Percentiles rank a stretch among this genome's conserved stretches.
These are phyloP conservation scores for Eutrema salsugineum DNA, from an alignment of 441 rosid genomes.

Conservation along the genomic window DNA sequence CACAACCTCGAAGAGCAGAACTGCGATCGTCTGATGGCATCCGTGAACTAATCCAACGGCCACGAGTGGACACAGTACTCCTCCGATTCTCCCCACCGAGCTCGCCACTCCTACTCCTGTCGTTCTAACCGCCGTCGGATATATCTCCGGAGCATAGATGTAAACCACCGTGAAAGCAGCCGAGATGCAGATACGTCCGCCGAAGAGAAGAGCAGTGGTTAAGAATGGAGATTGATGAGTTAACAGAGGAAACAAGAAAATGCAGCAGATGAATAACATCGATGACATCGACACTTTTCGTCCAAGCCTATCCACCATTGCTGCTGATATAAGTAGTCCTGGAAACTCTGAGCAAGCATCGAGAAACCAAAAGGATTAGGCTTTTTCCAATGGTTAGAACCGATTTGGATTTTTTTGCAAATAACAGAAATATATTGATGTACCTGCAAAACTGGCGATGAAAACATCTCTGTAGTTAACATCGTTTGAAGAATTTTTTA, in stretches of 20 bases:
- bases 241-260: constrained; percentile 70
- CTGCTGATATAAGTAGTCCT: constrained; percentile 70
- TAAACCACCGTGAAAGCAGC: constrained; percentile 70
- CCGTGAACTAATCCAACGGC: constrained; percentile 83
- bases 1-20: constrained; percentile 60
- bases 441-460: constrained; percentile 86
- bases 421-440: not conserved
- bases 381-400: not conserved
- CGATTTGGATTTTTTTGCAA: not conserved
- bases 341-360: constrained; percentile 53
- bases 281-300: constrained; percentile 77
- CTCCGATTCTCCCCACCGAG: constrained; percentile 89
- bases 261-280: constrained; percentile 62
- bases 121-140: constrained; percentile 84
- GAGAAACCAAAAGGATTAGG: not conserved
- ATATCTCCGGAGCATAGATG: constrained; percentile 92
- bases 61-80: constrained; percentile 79
- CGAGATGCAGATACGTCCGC: constrained; percentile 82
- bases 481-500: constrained; percentile 34
- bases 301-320: constrained; percentile 73
- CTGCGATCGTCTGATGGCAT: constrained; percentile 66
- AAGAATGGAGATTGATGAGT: constrained; percentile 51
- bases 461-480: constrained; percentile 71
- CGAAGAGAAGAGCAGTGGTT: constrained; percentile 71
- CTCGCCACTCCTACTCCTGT: constrained; percentile 88